Evolutionary conservation across 75 land plant species (phyloP), one percentile per base, ranked within the genome.

Genomic region (Picea glauca): DNA sequence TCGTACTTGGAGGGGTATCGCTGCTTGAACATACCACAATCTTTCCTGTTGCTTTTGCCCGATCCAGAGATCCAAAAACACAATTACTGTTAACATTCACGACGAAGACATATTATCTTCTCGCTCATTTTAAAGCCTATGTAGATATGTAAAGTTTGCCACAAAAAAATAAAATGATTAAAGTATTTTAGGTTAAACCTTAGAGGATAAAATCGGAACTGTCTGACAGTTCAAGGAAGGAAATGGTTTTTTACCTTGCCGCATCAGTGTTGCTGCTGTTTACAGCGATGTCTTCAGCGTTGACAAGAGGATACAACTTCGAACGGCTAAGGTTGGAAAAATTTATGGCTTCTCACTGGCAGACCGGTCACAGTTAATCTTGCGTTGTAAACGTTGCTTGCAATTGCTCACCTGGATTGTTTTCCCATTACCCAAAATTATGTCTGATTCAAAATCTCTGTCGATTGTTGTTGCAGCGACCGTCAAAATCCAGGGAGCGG

Each of bases 401-500:
- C 57, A 5, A 77, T 12, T 50, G 15, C 81, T 80, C 83, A 92
- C 94, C 87, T 85, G 82, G 13, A 88, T 62, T 4, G 76, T 76
- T 40, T 81, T 77, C 46, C 81, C 83, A 15, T 62, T 81, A 3
- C 88, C 91, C 77, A 93, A 65, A n/a, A 91, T 74, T 38, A 93
- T 61, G 65, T 87, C 77, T 2, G 93, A 83, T 75, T 87, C 81
- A 54, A 93, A 89, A 46, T 79, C 74, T 1, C 95, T 78, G 77
- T 93, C 95, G 59, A 93, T 85, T 18, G 93, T 89, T 5, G 89
- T 82, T 31, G 93, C 93, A 50, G 83, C 95, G 30, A 93, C 93
- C 1, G 95, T 93, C 0, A 93, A 62, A 21, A 93, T 87, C 95
- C 95, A 93, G 7, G 95, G 95, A 3, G 91, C 93, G 20, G 78